A percentile compares a stretch with the other conserved stretches of the same genome.
Evolutionary conservation across 139 green algal species (phyloP).

Genomic region (Eudorina sp.): DNA sequence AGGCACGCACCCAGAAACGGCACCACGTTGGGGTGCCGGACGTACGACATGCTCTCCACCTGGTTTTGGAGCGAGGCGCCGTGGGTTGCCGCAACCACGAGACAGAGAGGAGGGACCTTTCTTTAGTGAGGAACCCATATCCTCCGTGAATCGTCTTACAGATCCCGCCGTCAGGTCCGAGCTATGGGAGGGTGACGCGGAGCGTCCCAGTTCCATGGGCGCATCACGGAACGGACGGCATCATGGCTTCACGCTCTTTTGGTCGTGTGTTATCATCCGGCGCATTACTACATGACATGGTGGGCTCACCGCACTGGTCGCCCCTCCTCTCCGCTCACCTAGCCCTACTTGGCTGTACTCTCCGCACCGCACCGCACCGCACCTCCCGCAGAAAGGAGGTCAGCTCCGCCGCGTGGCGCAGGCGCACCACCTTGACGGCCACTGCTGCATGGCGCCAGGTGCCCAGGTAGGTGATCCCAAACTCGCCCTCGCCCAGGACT

Average conservation of each 20-base stretch:
- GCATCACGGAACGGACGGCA: too few relatives aligned
- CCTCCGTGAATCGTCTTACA: too few relatives aligned
- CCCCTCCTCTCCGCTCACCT: not conserved
- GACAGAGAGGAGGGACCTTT: too few relatives aligned
- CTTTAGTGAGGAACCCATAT: too few relatives aligned
- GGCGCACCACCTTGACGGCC: slow-evolving; percentile 77
- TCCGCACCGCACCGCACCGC: not conserved
- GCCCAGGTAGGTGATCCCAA: slow-evolving; percentile 82
- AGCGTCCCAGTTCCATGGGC: too few relatives aligned
- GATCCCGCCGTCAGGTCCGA: too few relatives aligned
- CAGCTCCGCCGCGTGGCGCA: slow-evolving; percentile 65
- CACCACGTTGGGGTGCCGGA: slow-evolving; percentile 84
- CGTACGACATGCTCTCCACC: slow-evolving; percentile 60
- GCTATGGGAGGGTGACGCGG: too few relatives aligned
- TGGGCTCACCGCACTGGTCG: too few relatives aligned
- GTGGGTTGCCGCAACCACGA: too few relatives aligned
- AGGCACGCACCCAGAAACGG: slow-evolving; percentile 75
- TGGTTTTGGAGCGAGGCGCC: slow-evolving; percentile 53
- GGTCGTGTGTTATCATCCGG: too few relatives aligned
- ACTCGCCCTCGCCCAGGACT: slow-evolving; percentile 80
- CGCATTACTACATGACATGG: too few relatives aligned
- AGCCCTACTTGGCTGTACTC: not conserved
- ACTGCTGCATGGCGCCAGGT: slow-evolving; percentile 80
- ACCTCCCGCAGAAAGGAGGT: slow-evolving; percentile 86
- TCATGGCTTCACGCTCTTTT: too few relatives aligned